Conservation (phyloP, 2,329 filamentous ascomycete genomes). For the Colletotrichum eremochloae region DNA sequence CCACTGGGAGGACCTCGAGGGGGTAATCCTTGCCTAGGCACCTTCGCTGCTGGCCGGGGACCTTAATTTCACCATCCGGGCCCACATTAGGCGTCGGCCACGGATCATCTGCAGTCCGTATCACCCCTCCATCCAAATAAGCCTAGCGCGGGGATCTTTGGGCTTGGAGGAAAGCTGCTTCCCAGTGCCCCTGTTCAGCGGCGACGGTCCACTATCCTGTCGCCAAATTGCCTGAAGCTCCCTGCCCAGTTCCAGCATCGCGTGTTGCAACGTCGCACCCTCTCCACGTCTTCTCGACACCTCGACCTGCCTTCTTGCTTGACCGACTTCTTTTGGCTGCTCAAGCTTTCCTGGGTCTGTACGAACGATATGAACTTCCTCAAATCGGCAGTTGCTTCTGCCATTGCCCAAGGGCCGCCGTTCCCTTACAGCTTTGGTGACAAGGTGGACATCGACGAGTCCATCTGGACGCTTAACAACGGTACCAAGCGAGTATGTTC, state of each 20-base stretch:
- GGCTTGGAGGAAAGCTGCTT: slow-evolving; percentile 11
- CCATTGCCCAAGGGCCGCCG: slow-evolving; percentile 93
- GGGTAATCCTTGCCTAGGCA: slow-evolving; percentile 35
- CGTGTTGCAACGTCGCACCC: slow-evolving; percentile 30
- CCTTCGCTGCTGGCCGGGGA: slow-evolving; percentile 24
- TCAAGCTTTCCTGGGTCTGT: not conserved
- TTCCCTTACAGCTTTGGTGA: slow-evolving; percentile 96
- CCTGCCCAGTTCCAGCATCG: slow-evolving; percentile 31
- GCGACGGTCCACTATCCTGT: slow-evolving; percentile 33
- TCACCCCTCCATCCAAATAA: slow-evolving; percentile 41
- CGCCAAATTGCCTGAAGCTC: slow-evolving; percentile 39
- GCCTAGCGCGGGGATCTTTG: slow-evolving; percentile 42
- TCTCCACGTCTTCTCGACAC: slow-evolving; percentile 18
- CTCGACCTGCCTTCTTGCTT: not conserved
- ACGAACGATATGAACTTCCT: slow-evolving; percentile 85
- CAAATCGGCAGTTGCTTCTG: slow-evolving; percentile 96
- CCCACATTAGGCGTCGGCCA: slow-evolving; percentile 23
- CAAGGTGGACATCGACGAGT: slow-evolving; percentile 90
- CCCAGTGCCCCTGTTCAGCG: slow-evolving; percentile 23
- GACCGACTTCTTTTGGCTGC: slow-evolving; percentile 2
- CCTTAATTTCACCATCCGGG: slow-evolving; percentile 7
- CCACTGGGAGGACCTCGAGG: slow-evolving; percentile 16
- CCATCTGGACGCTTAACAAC: slow-evolving; percentile 97
- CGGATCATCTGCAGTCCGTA: slow-evolving; percentile 33
- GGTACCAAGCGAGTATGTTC: slow-evolving; percentile 84